These are phyloP conservation scores for Fusarium napiforme DNA, from an alignment of 2,329 filamentous ascomycete species.

Conservation along the genomic window DNA sequence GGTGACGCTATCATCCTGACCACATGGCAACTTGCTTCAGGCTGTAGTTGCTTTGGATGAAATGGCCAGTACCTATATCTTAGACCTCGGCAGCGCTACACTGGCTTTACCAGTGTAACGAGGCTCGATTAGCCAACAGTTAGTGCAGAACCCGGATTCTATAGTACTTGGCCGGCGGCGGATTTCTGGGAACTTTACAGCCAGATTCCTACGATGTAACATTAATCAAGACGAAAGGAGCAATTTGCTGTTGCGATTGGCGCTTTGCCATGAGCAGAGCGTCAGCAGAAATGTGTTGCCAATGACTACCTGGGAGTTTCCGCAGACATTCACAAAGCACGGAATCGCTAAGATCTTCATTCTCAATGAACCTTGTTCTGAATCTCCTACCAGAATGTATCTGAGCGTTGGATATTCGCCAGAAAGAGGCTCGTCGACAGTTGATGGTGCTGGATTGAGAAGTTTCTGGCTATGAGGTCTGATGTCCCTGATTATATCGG, in stretches of 20 bases:
- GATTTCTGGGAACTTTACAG: background rate
- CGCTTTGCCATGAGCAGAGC: no score
- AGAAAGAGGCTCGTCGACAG: background rate
- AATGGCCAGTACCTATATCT: background rate
- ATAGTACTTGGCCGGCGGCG: background rate
- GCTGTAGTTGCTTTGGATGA: background rate
- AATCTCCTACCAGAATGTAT: background rate
- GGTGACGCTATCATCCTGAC: background rate
- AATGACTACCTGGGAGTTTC: background rate
- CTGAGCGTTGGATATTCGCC: background rate
- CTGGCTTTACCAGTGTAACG: background rate
- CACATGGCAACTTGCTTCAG: background rate
- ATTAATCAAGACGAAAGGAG: background rate
- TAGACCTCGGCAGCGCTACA: background rate
- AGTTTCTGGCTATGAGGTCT: background rate
- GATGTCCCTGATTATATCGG: background rate
- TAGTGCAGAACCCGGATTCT: background rate
- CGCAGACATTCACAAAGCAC: background rate
- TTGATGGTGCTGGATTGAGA: background rate
- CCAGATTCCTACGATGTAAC: background rate
- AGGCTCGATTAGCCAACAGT: background rate
- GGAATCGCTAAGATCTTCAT: rapidly evolving
- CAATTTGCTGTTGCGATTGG: background rate
- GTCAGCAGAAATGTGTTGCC: background rate
- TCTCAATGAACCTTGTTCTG: background rate